phyloP scores from a whole-genome alignment of 2,329 filamentous ascomycete genomes.

The Beauveria caledonica region DNA sequence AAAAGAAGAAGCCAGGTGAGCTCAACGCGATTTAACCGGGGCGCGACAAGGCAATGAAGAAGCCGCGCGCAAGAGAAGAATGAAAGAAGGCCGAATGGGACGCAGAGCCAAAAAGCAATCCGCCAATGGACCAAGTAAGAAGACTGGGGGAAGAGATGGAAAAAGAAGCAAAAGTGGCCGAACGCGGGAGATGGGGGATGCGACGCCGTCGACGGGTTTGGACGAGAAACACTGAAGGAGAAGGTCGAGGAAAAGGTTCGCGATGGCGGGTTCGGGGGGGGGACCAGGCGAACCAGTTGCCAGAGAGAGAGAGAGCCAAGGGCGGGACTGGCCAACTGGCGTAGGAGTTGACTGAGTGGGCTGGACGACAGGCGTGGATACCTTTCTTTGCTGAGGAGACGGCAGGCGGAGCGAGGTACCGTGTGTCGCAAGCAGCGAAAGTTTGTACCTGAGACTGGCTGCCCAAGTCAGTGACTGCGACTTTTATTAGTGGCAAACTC shows the following conservation, averaged over 20 bases:
- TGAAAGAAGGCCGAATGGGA: not conserved
- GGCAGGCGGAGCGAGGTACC: not conserved
- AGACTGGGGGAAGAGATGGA: slow-evolving; percentile 5
- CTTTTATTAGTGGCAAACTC: not conserved
- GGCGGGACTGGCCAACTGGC: not conserved
- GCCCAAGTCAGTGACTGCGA: not conserved
- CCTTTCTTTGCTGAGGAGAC: not conserved
- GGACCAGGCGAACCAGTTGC: not conserved
- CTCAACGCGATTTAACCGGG: slow-evolving; percentile 3
- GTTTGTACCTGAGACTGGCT: not conserved
- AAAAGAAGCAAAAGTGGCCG: slow-evolving; percentile 10
- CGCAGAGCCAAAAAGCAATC: slow-evolving; percentile 1
- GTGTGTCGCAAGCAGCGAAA: not conserved
- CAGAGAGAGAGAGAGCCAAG: not conserved
- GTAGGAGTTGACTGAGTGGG: not conserved
- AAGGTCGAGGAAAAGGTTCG: slow-evolving; percentile 5
- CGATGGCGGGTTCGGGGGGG: slow-evolving; percentile 2
- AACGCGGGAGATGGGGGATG: slow-evolving; percentile 5
- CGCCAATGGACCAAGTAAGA: not conserved
- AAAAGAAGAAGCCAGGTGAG: not conserved
- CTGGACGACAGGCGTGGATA: not conserved
- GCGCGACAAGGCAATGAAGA: not conserved
- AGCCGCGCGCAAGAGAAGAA: not conserved
- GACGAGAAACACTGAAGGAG: not conserved
- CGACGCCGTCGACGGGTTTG: slow-evolving; percentile 2